These are phyloP conservation scores for Nothophytophthora sp. DNA, from an alignment of 352 stramenopile genomes.

Conservation along the genomic window DNA sequence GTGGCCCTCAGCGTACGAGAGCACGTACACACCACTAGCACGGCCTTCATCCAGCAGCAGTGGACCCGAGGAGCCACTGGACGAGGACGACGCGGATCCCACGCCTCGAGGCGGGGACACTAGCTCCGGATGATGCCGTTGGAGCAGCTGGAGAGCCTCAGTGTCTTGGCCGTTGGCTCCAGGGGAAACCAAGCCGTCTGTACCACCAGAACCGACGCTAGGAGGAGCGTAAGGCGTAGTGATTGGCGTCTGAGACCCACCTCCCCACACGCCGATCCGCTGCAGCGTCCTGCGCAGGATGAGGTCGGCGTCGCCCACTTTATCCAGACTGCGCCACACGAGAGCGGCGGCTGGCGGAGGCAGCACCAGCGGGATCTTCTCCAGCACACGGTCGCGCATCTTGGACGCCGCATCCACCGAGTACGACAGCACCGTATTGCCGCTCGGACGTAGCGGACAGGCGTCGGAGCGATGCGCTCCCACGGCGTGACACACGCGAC, in stretches of 20 bases:
- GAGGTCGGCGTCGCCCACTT: constrained; percentile 71
- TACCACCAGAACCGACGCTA: constrained; percentile 7
- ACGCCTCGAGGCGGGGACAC: constrained; percentile 8
- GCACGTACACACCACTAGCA: constrained; percentile 60
- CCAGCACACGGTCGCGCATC: constrained; percentile 53
- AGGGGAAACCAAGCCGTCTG: constrained; percentile 1
- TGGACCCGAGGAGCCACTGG: constrained; percentile 14
- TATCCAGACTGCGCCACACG: constrained; percentile 67
- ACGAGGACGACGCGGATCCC: constrained; percentile 7
- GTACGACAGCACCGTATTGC: constrained; percentile 57
- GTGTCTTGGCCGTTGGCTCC: constrained; percentile 1
- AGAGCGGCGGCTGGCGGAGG: constrained; percentile 47
- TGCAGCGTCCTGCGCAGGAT: constrained; percentile 72
- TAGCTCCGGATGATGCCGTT: constrained; percentile 9
- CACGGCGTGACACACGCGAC: constrained; percentile 53
- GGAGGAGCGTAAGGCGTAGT: constrained; percentile 66
- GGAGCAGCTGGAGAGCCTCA: constrained; percentile 5
- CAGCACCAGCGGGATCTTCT: constrained; percentile 58
- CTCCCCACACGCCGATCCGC: constrained; percentile 77
- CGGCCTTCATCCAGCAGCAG: constrained; percentile 19
- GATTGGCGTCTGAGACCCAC: constrained; percentile 79
- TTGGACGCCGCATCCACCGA: constrained; percentile 71
- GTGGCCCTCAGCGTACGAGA: constrained; percentile 75
- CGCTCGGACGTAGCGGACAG: constrained; percentile 40
- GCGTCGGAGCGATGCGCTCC: constrained; percentile 61